Evolutionary conservation across 2,329 filamentous ascomycete genomes (phyloP), one percentile per base, ranked within the genome.

Genomic region (Knufia fluminis): DNA sequence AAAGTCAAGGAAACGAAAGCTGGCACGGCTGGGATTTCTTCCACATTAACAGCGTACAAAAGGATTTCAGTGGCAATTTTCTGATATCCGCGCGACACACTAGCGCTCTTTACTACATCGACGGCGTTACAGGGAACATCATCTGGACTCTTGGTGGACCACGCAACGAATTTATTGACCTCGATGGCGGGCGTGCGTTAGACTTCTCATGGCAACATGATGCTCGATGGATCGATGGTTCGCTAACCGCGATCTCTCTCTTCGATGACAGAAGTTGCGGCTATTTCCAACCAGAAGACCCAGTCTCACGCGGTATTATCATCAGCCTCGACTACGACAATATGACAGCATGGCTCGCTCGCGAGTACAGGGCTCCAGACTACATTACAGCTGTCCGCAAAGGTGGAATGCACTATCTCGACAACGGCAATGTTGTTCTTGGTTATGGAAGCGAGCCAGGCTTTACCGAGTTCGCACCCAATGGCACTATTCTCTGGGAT

Each of bases 1-100:
- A 71, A 28, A 72, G 72, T n/a, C 68, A 71, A 26, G 73, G 71
- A 19, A 57, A 73, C 50, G 62, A 68, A 26, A 66, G 68, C 41
- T 61, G 66, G 49, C 68, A 68, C n/a, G 70, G 66, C 1, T 70
- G 67, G 66, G 68, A 71, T 57, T 69, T 67, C 52, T 69, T 69
- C 55, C 67, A 69, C 52, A 68, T 69, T 57, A 69, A 69, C 57
- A 68, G 66, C 6, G 59, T 69, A 40, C 66, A 69, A 46, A 69
- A 68, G 54, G 67, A 69, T 49, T 44, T 48, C 2, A 61, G 31
- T 2, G 32, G 32, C 17, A 28, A 47, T 19, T 47, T 38, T 24
- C 17, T 38, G 4, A 39, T 47, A 6, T 47, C 32, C 17, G 35
- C 31, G 4, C 32, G 45, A 2, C 32, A 38, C 33, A 38, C 31